phyloP scores from a whole-genome alignment of 208 protist species.

The Angomonas ambiguus region DNA sequence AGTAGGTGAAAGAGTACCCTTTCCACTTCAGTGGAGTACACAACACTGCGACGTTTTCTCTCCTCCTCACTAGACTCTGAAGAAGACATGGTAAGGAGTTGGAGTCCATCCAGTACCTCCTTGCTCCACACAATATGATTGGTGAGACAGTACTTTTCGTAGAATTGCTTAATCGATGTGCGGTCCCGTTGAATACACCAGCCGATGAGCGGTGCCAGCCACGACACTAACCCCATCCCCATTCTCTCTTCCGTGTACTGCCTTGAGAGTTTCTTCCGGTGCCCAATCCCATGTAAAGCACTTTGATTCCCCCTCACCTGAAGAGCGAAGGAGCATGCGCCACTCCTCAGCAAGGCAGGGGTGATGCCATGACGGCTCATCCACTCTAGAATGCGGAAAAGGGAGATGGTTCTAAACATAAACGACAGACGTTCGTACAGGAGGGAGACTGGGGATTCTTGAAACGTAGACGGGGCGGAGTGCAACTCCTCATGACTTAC shows the following conservation, averaged over 20 bases:
- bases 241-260: not conserved
- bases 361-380: not conserved
- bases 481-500: not conserved
- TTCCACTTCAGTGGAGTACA: not conserved
- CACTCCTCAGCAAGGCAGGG: not conserved
- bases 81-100: not conserved
- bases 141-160: not conserved
- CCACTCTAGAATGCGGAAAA: not conserved
- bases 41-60: not conserved
- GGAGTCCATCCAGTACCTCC: not conserved
- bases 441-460: not conserved
- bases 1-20: not conserved
- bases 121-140: not conserved
- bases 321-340: not conserved
- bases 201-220: not conserved
- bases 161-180: not conserved
- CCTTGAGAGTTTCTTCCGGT: not conserved
- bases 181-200: not conserved
- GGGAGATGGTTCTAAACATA: not conserved
- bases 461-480: not conserved
- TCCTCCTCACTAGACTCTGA: not conserved
- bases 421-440: slow-evolving; percentile 3
- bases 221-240: slow-evolving; percentile 18
- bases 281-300: not conserved
- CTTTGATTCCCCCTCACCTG: not conserved